Base-by-base conservation (phyloP, 2,329 filamentous ascomycete species). In the Beauveria sp. region DNA sequence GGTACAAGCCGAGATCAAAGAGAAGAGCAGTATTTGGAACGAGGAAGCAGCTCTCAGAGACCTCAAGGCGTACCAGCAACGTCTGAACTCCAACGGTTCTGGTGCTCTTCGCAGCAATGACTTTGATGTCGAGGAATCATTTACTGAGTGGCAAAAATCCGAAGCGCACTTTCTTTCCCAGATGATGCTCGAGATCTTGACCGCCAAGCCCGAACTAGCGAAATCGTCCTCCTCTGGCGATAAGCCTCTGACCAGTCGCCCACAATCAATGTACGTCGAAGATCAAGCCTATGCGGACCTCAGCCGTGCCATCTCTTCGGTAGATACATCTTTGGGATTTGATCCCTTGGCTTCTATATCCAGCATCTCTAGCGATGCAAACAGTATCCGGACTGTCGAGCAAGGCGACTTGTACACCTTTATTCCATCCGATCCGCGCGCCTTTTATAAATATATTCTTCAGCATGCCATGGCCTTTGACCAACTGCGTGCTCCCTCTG, bases 141-240 rank as follows among this genome's bases (percentile, higher is more conserved):
- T 93, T 71, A 86, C 93, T 65, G 80, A 85, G 49, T 99, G 95
- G 95, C 96, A 92, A 73, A 93, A 90, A 71, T 84, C 86, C n/a
- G 95, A 99, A 73, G 84, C 84, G 3, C 88, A 89, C 14, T 91
- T 96, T 67, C 78, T 99, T 47, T 95, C 92, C 6, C 90, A 95
- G 67, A 92, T 98, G 86, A 95, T 99, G 81, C 81, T 96, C 68
- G 90, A 93, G 43, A 91, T 99, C 65, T 79, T 98, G 46, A 91
- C 90, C 63, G 89, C 89, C 6, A 91, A 90, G 67, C 93, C 93
- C 4, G 89, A 93, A 66, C 79, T 98, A 58, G 88, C 91, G 55
- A 96, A 92, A 71, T 88, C 83, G 65, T 87, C 89, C 65, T 87
- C 89, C 1, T 77, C 79, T 34, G 76, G 80, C 24, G 83, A 86